These are phyloP conservation scores for Rubia yunnanensis DNA, from an alignment of 257 asterid genomes.

Conservation along the genomic window DNA sequence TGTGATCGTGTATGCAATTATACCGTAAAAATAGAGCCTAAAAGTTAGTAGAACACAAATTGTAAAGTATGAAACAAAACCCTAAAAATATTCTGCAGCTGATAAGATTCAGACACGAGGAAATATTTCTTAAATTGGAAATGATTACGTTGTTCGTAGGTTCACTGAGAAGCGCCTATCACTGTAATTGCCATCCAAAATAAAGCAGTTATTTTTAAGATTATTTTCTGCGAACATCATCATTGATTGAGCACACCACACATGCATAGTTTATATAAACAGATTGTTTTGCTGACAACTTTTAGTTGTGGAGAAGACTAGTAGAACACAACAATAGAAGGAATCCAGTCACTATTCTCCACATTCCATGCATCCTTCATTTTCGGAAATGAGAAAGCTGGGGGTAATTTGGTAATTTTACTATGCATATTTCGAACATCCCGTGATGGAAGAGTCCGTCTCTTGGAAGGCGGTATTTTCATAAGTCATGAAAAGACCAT, in stretches of 20 bases:
- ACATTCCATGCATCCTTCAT: neutral
- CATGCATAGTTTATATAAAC: slow-evolving; percentile 3
- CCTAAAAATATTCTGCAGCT: neutral
- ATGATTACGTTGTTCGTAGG: slow-evolving; percentile 1
- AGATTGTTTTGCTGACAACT: slow-evolving; percentile 11
- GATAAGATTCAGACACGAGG: neutral
- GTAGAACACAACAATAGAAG: neutral
- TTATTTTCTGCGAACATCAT: neutral
- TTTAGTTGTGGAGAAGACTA: slow-evolving; percentile 3
- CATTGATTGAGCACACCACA: neutral
- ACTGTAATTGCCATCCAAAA: neutral
- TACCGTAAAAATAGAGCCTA: too few species aligned
- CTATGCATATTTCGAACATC: too few species aligned
- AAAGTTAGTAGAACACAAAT: too few species aligned
- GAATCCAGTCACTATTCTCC: neutral
- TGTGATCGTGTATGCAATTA: too few species aligned
- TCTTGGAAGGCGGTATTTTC: too few species aligned
- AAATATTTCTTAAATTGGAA: slow-evolving; percentile 4
- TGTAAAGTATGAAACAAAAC: neutral
- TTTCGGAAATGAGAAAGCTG: too few species aligned
- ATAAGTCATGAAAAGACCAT: too few species aligned
- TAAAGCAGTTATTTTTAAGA: neutral
- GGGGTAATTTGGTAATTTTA: too few species aligned
- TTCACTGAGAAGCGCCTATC: neutral
- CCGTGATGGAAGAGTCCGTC: too few species aligned